Base-by-base conservation (phyloP, 208 protist species). In the Spongospora subterranea region DNA sequence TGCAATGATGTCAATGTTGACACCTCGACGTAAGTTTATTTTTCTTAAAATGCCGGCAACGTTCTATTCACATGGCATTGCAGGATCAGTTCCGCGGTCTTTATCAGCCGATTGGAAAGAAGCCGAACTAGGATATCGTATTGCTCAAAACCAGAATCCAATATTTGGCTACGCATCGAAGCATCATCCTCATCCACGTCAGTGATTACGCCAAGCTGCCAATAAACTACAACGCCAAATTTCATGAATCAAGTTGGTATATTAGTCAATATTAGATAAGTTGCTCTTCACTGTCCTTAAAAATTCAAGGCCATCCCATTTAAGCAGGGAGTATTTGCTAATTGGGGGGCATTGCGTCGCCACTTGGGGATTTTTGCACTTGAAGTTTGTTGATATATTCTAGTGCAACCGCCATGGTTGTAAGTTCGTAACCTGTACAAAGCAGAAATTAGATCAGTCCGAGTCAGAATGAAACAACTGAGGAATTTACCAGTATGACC, bases 91-190 rank as follows among this genome's bases (percentile, higher is more conserved):
- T 35, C 71, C 71, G 11, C 71, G 71, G 6, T 40, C 71, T 13
- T 6, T 39, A 43, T 82, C 71, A n/a, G 11, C n/a, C 13, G 71
- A 82, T 20, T 82, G 71, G 71, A 82, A 82, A 43, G 71, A 82
- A n/a, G 71, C 71, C 13, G 71, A 82, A 43, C n/a, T 45, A 6
- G 6, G 6, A n/a, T 82, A 82, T 43, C 71, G 71, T 20, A 6
- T 82, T 82, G 17, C 17, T 43, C 71, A 82, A n/a, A 82, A 82
- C 71, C 71, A 82, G 71, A 82, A 82, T n/a, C 71, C 71, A n/a
- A 82, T 82, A 6, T 82, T 82, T 35, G 71, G 71, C 6, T 82
- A 82, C 35, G 71, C 71, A 43, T 82, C 71, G 54, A 65, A 65
- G n/a, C n/a, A n/a, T n/a, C n/a, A n/a, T n/a, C n/a, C n/a, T 60